These are phyloP conservation scores for Murraya paniculata DNA, from an alignment of 345 rosid species.

Conservation along the genomic window DNA sequence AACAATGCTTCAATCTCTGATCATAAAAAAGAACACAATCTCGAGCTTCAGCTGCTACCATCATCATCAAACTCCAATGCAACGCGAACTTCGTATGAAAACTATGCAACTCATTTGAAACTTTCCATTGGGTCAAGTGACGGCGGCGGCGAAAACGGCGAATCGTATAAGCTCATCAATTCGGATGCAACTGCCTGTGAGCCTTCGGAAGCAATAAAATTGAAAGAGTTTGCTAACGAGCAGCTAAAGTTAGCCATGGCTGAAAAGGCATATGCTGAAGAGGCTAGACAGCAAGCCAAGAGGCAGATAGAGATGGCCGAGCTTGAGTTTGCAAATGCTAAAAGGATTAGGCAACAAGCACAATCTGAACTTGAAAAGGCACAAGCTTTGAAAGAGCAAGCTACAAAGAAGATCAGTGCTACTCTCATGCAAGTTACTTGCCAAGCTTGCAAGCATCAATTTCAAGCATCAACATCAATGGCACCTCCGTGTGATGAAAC, in stretches of 20 bases:
- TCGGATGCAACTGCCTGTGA: constrained; percentile 11
- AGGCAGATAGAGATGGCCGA: constrained; percentile 77
- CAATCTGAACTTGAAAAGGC: constrained; percentile 70
- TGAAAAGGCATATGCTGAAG: constrained; percentile 69
- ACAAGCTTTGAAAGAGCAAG: constrained; percentile 56
- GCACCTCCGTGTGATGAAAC: constrained; percentile 57
- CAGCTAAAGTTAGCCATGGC: constrained; percentile 57
- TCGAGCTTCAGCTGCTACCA: constrained; percentile 71
- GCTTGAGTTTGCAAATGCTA: constrained; percentile 63
- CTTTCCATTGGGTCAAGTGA: constrained; percentile 60
- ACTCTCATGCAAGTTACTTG: constrained; percentile 72
- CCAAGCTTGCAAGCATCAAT: constrained; percentile 66
- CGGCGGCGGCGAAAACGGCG: background rate
- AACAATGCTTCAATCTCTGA: constrained; percentile 22
- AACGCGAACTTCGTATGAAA: constrained; percentile 27
- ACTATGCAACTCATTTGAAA: constrained; percentile 46
- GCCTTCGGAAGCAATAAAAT: constrained; percentile 29
- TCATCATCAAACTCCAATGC: constrained; percentile 25
- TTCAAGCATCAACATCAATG: constrained; percentile 37
- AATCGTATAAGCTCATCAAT: background rate
- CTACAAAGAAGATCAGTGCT: constrained; percentile 62
- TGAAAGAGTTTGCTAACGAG: constrained; percentile 51
- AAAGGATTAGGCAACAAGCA: constrained; percentile 71
- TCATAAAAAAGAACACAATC: constrained; percentile 43
- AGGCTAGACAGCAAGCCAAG: constrained; percentile 64